Percentiles rank a stretch among this genome's conserved stretches.
These are phyloP conservation scores for Seiridium unicorne DNA, from an alignment of 2,329 filamentous ascomycete genomes.

Conservation along the genomic window DNA sequence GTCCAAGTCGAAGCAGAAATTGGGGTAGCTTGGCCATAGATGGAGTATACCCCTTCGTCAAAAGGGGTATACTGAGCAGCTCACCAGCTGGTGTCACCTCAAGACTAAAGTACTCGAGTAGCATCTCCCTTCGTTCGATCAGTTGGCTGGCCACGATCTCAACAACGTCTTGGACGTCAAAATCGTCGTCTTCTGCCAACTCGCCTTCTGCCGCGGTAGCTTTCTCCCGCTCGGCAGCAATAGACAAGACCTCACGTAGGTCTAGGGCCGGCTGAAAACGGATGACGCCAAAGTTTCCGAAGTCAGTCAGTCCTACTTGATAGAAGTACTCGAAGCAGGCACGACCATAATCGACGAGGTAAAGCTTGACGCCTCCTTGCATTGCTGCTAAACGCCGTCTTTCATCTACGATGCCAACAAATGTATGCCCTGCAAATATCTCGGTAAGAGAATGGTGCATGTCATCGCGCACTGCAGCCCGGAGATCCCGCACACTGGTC, in stretches of 20 bases:
- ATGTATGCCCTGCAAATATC: conserved; percentile 83
- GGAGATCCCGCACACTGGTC: conserved; percentile 81
- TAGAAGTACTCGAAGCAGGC: conserved; percentile 90
- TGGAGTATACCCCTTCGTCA: conserved; percentile 87
- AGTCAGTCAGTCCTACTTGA: conserved; percentile 90
- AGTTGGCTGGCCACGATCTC: conserved; percentile 66
- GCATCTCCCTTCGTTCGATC: conserved; percentile 77
- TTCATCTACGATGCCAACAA: conserved; percentile 90
- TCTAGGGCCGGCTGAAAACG: conserved; percentile 74
- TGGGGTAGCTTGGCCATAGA: conserved; percentile 81
- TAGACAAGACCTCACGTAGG: conserved; percentile 66
- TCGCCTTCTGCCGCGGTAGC: conserved; percentile 30
- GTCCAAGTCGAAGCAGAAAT: conserved; percentile 85
- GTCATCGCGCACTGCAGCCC: conserved; percentile 73
- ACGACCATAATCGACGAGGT: conserved; percentile 89
- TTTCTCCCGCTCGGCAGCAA: conserved; percentile 73
- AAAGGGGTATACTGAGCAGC: conserved; percentile 74
- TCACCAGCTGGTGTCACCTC: conserved; percentile 78
- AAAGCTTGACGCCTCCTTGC: conserved; percentile 88
- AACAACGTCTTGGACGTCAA: conserved; percentile 66
- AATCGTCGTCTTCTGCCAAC: conserved; percentile 45
- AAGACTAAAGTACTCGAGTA: conserved; percentile 88
- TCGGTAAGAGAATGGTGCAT: conserved; percentile 87
- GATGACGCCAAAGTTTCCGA: conserved; percentile 89
- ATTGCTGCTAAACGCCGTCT: conserved; percentile 84